Percentiles rank a stretch among this genome's conserved stretches.
Evolutionary conservation across 2,329 filamentous ascomycete species (phyloP).

Genomic region (Fusarium liriodendri): DNA sequence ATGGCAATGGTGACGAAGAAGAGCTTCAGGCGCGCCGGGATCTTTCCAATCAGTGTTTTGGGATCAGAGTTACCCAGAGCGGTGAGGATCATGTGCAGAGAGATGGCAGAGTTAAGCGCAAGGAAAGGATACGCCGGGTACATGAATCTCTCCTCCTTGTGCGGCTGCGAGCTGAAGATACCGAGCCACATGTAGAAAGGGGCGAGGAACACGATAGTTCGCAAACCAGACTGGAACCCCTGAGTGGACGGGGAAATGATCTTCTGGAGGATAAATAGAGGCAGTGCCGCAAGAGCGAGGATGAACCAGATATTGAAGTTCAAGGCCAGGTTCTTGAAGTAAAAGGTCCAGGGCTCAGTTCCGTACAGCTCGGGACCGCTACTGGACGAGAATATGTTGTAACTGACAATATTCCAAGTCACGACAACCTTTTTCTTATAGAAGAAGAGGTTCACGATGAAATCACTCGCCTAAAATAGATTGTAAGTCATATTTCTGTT

Average conservation of each 20-base stretch:
- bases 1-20: constrained; percentile 69
- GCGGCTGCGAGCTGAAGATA: constrained; percentile 92
- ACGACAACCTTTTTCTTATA: constrained; percentile 84
- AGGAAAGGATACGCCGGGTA: constrained; percentile 95
- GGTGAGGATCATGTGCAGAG: constrained; percentile 82
- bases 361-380: constrained; percentile 94
- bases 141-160: constrained; percentile 99
- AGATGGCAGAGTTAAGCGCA: constrained; percentile 86
- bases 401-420: constrained; percentile 92
- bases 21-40: constrained; percentile 82
- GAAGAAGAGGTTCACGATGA: constrained; percentile 82
- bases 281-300: constrained; percentile 79
- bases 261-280: constrained; percentile 81
- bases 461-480: constrained; percentile 69
- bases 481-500: not conserved
- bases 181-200: constrained; percentile 96
- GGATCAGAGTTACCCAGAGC: constrained; percentile 79
- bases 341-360: constrained; percentile 97
- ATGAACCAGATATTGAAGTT: constrained; percentile 98
- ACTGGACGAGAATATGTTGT: constrained; percentile 89
- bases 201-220: constrained; percentile 80
- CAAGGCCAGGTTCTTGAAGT: constrained; percentile 87
- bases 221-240: constrained; percentile 76
- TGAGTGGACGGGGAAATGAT: constrained; percentile 69
- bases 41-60: constrained; percentile 73